Evolutionary conservation across 495 filamentous ascomycete genomes (phyloP).

Genomic region (Annulohypoxylon bovei): DNA sequence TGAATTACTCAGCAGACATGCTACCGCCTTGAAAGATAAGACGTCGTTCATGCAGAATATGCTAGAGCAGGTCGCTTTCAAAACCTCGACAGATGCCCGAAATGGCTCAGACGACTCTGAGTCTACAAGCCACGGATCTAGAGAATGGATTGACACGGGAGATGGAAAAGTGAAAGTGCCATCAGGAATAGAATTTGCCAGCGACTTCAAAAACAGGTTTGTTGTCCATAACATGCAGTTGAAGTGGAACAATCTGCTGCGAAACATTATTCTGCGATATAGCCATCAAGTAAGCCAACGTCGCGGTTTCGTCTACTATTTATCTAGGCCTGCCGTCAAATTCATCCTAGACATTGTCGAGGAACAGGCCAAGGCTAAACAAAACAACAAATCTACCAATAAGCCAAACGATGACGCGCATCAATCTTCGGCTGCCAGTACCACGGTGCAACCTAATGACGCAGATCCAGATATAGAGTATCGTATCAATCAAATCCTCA

Average conservation of each 20-base stretch:
- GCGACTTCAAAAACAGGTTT: slow-evolving; percentile 98
- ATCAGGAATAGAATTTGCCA: slow-evolving; percentile 74
- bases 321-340: slow-evolving; percentile 93
- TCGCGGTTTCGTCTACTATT: slow-evolving; percentile 96
- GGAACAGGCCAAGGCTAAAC: slow-evolving; percentile 80
- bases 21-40: slow-evolving; percentile 74
- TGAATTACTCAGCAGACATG: slow-evolving; percentile 75
- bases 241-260: slow-evolving; percentile 96
- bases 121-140: slow-evolving; percentile 30
- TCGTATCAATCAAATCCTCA: slow-evolving; percentile 86
- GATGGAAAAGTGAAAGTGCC: slow-evolving; percentile 55
- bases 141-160: slow-evolving; percentile 46
- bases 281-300: slow-evolving; percentile 97
- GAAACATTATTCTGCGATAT: slow-evolving; percentile 96
- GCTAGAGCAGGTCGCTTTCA: slow-evolving; percentile 67
- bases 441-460: slow-evolving; percentile 50
- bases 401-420: slow-evolving; percentile 43
- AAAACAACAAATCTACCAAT: slow-evolving; percentile 49
- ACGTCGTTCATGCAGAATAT: slow-evolving; percentile 80
- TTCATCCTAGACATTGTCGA: slow-evolving; percentile 98
- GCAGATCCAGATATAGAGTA: slow-evolving; percentile 74
- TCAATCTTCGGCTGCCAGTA: slow-evolving; percentile 45
- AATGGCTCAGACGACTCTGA: slow-evolving; percentile 12
- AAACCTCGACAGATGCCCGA: slow-evolving; percentile 36
- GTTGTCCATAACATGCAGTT: slow-evolving; percentile 96